Evolutionary conservation across 352 stramenopile genomes (phyloP).

Genomic region (Blastocystis sp.): DNA sequence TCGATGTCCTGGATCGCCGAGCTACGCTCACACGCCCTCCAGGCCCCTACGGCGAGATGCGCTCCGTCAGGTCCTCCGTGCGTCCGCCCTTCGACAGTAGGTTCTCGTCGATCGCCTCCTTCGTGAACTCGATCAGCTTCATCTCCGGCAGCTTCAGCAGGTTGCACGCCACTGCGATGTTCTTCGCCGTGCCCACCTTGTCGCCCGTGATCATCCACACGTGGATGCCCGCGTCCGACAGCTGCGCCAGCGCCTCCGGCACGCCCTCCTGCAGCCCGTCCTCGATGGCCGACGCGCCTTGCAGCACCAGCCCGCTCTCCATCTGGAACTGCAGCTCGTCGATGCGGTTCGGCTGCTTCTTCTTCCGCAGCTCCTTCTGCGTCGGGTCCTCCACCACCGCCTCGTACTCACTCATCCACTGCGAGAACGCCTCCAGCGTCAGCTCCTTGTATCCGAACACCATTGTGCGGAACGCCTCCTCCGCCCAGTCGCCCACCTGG

Average conservation of each 20-base stretch:
- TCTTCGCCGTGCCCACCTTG: conserved; percentile 97
- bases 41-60: conserved; percentile 61
- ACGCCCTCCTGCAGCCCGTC: conserved; percentile 93
- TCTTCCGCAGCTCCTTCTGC: background rate
- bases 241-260: conserved; percentile 86
- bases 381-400: conserved; percentile 1
- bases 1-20: conserved; percentile 62
- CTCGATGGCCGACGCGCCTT: conserved; percentile 92
- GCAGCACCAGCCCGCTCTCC: conserved; percentile 80
- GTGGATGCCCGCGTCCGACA: conserved; percentile 91
- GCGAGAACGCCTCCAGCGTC: conserved; percentile 74
- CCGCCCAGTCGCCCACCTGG: conserved; percentile 81
- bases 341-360: conserved; percentile 36
- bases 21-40: conserved; percentile 40
- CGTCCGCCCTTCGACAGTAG: conserved; percentile 28
- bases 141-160: conserved; percentile 81
- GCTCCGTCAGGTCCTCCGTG: conserved; percentile 39
- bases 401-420: conserved; percentile 75
- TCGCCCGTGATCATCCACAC: conserved; percentile 98
- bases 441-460: conserved; percentile 77
- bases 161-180: conserved; percentile 92
- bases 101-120: conserved; percentile 5
- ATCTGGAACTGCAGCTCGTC: conserved; percentile 73
- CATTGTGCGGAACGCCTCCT: conserved; percentile 81
- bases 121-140: conserved; percentile 68